A percentile compares a stretch with the other conserved stretches of the same genome.
These are phyloP conservation scores for Penicillium verrucosum DNA, from an alignment of 2,329 filamentous ascomycete species.

Conservation along the genomic window DNA sequence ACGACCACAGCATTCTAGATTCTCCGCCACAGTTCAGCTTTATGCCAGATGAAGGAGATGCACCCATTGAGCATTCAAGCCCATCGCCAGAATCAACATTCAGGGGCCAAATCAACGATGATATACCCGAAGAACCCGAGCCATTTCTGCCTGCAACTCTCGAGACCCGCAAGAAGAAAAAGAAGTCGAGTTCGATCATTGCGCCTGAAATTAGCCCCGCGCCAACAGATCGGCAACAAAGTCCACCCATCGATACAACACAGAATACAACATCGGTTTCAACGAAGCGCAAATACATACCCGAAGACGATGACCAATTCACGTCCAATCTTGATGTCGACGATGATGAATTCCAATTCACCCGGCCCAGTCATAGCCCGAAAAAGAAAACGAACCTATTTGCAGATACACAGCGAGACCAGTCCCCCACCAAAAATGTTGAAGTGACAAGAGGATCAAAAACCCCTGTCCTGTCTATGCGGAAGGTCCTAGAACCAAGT, in stretches of 20 bases:
- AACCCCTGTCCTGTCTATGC: slow-evolving; percentile 17
- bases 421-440: slow-evolving; percentile 17
- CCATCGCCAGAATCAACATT: slow-evolving; percentile 1
- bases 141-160: slow-evolving; percentile 29
- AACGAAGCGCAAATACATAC: slow-evolving; percentile 58
- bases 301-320: slow-evolving; percentile 48
- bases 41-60: slow-evolving; percentile 17
- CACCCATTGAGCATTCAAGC: slow-evolving; percentile 31
- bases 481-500: slow-evolving; percentile 45
- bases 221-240: not conserved
- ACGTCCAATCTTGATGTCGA: slow-evolving; percentile 11
- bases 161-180: slow-evolving; percentile 33
- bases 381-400: slow-evolving; percentile 9
- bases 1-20: slow-evolving; percentile 23
- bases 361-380: slow-evolving; percentile 24
- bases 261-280: slow-evolving; percentile 46
- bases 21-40: slow-evolving; percentile 23
- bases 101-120: slow-evolving; percentile 1
- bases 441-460: slow-evolving; percentile 16
- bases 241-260: not conserved
- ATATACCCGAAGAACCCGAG: slow-evolving; percentile 10
- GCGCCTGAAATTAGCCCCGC: not conserved
- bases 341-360: slow-evolving; percentile 38
- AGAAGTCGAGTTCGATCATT: slow-evolving; percentile 1
- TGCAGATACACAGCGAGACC: slow-evolving; percentile 7